These are phyloP conservation scores for Solanum appendiculatum DNA, from an alignment of 257 asterid species.

Conservation along the genomic window DNA sequence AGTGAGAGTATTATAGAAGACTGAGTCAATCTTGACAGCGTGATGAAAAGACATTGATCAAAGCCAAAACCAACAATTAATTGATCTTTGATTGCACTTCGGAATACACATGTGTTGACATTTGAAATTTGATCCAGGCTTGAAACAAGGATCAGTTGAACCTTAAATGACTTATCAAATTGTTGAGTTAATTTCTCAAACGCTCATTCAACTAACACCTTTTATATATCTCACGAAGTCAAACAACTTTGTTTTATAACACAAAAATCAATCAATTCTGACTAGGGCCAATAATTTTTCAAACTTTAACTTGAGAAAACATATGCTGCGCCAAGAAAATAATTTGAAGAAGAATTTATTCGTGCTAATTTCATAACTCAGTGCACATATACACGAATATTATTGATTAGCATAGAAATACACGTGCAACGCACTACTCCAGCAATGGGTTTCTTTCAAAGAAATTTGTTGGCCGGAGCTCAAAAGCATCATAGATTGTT, in stretches of 20 bases:
- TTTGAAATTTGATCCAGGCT: not conserved
- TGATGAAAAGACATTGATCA: not conserved
- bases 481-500: slow-evolving; percentile 37
- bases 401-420: not conserved
- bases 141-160: not conserved
- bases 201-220: not conserved
- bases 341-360: not conserved
- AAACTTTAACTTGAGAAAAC: not conserved
- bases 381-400: not conserved
- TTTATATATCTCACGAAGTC: not conserved
- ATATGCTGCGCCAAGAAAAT: not conserved
- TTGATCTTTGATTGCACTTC: not conserved
- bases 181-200: too few relatives aligned
- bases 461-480: slow-evolving; percentile 55
- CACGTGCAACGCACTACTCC: not conserved
- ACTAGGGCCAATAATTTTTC: too few relatives aligned
- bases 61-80: not conserved
- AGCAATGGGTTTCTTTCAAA: slow-evolving; percentile 47
- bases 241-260: not conserved
- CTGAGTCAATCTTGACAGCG: not conserved
- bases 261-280: not conserved
- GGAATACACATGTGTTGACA: too few relatives aligned
- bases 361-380: not conserved
- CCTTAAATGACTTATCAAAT: not conserved
- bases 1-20: not conserved